phyloP scores from a whole-genome alignment of 2,329 filamentous ascomycete species.

The Monilinia laxa region DNA sequence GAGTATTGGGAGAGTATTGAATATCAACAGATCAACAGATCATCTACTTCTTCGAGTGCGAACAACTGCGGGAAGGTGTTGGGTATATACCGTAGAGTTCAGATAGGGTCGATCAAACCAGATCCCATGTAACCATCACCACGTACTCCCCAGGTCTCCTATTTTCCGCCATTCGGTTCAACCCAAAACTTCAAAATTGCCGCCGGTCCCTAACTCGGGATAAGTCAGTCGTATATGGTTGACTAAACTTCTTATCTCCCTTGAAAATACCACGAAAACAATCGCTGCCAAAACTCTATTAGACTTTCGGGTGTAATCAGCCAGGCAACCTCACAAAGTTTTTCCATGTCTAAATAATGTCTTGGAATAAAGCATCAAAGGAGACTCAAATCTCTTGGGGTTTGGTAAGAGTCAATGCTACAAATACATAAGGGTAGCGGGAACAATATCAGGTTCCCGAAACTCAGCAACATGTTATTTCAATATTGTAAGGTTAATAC shows the following conservation, averaged over 20 bases:
- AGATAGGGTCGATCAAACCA: constrained; percentile 1
- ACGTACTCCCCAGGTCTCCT: not conserved
- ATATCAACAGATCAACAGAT: constrained; percentile 6
- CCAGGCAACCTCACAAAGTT: not conserved
- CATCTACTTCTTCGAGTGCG: constrained; percentile 5
- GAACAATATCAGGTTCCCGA: not conserved
- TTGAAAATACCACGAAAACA: not conserved
- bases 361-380: not conserved
- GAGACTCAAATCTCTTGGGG: not conserved
- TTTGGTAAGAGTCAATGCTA: not conserved
- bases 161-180: not conserved
- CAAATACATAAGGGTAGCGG: not conserved
- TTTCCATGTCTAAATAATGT: not conserved
- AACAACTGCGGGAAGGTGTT: not conserved
- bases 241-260: not conserved
- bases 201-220: not conserved
- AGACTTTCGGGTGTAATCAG: constrained; percentile 3
- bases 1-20: constrained; percentile 7
- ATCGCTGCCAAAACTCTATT: not conserved
- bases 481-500: not conserved
- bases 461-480: not conserved
- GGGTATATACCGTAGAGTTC: not conserved
- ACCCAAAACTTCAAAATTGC: not conserved
- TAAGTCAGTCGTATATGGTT: not conserved
- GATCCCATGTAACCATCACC: not conserved